Conservation (phyloP, 108 stramenopile species). For the Cylindrotheca closterium region DNA sequence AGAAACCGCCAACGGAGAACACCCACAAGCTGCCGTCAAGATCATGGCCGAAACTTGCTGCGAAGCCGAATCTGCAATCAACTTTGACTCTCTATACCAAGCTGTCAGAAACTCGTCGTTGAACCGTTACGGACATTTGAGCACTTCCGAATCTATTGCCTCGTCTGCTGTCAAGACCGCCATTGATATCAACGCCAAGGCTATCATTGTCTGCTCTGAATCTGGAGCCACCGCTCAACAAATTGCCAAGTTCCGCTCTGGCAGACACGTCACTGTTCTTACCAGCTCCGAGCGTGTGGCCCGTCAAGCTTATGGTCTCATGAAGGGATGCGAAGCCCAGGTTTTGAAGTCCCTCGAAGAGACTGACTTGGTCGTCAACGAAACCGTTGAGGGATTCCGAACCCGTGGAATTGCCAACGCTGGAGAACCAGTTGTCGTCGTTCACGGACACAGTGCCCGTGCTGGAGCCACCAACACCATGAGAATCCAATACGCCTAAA, state of each 20-base stretch:
- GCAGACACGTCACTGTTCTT: conserved; percentile 85
- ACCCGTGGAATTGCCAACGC: conserved; percentile 63
- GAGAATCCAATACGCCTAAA: conserved; percentile 77
- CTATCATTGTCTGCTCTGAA: conserved; percentile 92
- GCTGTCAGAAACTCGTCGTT: conserved; percentile 83
- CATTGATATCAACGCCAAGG: conserved; percentile 90
- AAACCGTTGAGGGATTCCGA: conserved; percentile 61
- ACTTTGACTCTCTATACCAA: conserved; percentile 75
- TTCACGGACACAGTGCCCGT: conserved; percentile 63
- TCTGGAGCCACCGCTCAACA: conserved; percentile 92
- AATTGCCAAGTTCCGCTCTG: conserved; percentile 97
- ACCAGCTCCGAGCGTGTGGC: conserved; percentile 79
- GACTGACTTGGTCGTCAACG: conserved; percentile 68
- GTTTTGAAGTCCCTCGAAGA: conserved; percentile 64
- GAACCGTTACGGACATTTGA: conserved; percentile 56
- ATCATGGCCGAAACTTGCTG: conserved; percentile 94
- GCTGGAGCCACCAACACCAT: conserved; percentile 78
- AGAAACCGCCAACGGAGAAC: conserved; percentile 50
- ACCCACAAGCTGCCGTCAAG: conserved; percentile 71
- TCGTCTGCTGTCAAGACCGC: conserved; percentile 97
- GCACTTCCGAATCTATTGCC: conserved; percentile 87
- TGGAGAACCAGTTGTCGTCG: conserved; percentile 91
- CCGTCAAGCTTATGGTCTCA: conserved; percentile 77
- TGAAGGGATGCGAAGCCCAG: conserved; percentile 68
- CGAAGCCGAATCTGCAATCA: conserved; percentile 87